Percentiles rank a stretch among this genome's conserved stretches.
These are phyloP conservation scores for Phytophthora megakarya DNA, from an alignment of 352 stramenopile species.

Conservation along the genomic window DNA sequence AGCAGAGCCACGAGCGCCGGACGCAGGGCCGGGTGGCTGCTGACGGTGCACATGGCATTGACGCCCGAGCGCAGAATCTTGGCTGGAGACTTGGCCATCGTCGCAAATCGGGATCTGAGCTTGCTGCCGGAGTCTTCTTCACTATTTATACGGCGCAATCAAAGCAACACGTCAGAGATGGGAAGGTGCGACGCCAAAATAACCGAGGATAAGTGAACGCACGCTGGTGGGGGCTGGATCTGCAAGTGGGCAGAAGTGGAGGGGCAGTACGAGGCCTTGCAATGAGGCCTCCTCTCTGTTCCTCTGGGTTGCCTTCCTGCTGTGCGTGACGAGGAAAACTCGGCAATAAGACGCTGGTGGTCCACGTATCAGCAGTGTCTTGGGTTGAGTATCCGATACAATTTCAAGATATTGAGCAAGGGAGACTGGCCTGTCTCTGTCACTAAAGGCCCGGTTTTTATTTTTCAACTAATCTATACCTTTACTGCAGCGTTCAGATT, in stretches of 20 bases:
- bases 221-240: slow-evolving; percentile 1
- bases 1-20: slow-evolving; percentile 36
- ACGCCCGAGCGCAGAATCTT: slow-evolving; percentile 40
- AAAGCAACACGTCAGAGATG: slow-evolving; percentile 22
- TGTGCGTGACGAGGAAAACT: slow-evolving; percentile 41
- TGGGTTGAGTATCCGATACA: slow-evolving; percentile 28
- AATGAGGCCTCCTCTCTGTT: slow-evolving; percentile 15
- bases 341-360: slow-evolving; percentile 30
- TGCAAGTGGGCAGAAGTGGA: slow-evolving; percentile 5
- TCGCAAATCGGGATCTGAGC: slow-evolving; percentile 23
- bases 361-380: slow-evolving; percentile 16
- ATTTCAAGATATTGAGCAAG: slow-evolving; percentile 13
- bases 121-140: neutral
- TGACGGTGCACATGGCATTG: slow-evolving; percentile 39
- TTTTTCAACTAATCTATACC: slow-evolving; percentile 13
- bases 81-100: slow-evolving; percentile 35
- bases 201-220: slow-evolving; percentile 7
- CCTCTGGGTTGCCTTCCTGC: slow-evolving; percentile 6
- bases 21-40: slow-evolving; percentile 35
- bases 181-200: slow-evolving; percentile 19
- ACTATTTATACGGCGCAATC: slow-evolving; percentile 30
- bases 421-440: slow-evolving; percentile 14
- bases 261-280: neutral
- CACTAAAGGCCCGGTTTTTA: slow-evolving; percentile 11
- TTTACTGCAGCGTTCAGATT: slow-evolving; percentile 7